Conservation (phyloP, 2,329 filamentous ascomycete genomes). For the Aspergillus sp. region DNA sequence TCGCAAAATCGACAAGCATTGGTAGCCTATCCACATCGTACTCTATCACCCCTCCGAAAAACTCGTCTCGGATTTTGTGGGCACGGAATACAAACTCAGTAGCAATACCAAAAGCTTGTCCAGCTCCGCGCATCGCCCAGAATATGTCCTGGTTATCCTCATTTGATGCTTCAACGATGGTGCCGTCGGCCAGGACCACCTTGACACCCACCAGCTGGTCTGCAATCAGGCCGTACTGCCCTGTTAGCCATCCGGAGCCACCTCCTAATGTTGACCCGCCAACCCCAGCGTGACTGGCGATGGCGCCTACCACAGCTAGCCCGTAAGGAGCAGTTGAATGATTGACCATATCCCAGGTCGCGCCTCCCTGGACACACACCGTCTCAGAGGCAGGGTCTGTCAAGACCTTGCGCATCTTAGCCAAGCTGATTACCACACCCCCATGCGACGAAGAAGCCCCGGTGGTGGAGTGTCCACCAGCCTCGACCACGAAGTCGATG, state of each 20-base stretch:
- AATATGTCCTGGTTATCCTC: constrained; percentile 50
- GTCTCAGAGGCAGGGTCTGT: constrained; percentile 51
- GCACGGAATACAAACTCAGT: constrained; percentile 40
- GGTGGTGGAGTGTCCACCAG: constrained; percentile 60
- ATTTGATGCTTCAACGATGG: constrained; percentile 40
- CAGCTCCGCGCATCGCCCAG: constrained; percentile 49
- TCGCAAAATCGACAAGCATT: constrained; percentile 12
- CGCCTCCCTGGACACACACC: constrained; percentile 55
- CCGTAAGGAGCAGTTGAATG: background rate
- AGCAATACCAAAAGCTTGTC: constrained; percentile 47
- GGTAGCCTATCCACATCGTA: constrained; percentile 6
- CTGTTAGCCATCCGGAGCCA: background rate
- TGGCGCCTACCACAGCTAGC: background rate
- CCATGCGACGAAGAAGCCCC: constrained; percentile 54
- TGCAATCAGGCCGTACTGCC: background rate
- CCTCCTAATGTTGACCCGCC: background rate
- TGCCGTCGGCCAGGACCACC: constrained; percentile 28
- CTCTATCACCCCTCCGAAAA: constrained; percentile 11
- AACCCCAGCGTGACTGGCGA: background rate
- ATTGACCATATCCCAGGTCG: constrained; percentile 51
- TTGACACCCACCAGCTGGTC: constrained; percentile 1
- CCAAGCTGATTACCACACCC: constrained; percentile 60
- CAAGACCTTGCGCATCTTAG: constrained; percentile 52
- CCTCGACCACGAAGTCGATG: constrained; percentile 56
- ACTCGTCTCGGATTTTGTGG: background rate